Conservation (phyloP, 129 eudicot genomes). For the Helianthus tuberosus region DNA sequence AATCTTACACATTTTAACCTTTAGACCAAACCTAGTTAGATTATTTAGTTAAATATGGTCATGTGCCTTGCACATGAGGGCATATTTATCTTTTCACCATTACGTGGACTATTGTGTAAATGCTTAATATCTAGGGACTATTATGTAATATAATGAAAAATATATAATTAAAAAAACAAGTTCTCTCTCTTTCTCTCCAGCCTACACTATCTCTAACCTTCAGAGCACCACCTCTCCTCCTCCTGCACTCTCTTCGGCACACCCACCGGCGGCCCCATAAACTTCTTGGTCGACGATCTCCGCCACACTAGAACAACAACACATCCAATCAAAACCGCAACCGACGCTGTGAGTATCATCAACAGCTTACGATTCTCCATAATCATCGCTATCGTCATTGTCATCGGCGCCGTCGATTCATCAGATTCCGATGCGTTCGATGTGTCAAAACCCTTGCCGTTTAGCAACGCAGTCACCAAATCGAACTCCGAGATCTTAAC, state of each 20-base stretch:
- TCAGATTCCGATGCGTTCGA: constrained; percentile 45
- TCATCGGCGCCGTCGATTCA: constrained; percentile 28
- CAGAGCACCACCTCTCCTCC: constrained; percentile 31
- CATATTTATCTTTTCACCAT: too few species aligned
- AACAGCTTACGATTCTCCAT: constrained; percentile 62
- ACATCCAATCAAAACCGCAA: constrained; percentile 74
- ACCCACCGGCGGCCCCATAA: constrained; percentile 37
- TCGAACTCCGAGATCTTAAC: constrained; percentile 67
- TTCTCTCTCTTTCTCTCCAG: too few species aligned
- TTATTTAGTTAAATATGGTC: too few species aligned
- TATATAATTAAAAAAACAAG: too few species aligned
- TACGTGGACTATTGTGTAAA: too few species aligned
- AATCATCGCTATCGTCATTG: constrained; percentile 38
- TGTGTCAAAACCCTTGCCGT: constrained; percentile 46
- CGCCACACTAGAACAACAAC: constrained; percentile 66
- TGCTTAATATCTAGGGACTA: too few species aligned
- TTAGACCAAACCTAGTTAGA: too few species aligned
- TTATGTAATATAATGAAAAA: too few species aligned
- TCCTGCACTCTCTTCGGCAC: constrained; percentile 47
- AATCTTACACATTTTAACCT: too few species aligned
- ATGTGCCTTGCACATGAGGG: too few species aligned
- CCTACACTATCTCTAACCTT: too few species aligned
- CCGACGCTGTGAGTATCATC: constrained; percentile 71
- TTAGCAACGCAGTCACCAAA: constrained; percentile 64
- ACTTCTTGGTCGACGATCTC: constrained; percentile 47